Base-by-base conservation (phyloP, 2,329 filamentous ascomycete genomes). In the Sporothrix variecibatus region DNA sequence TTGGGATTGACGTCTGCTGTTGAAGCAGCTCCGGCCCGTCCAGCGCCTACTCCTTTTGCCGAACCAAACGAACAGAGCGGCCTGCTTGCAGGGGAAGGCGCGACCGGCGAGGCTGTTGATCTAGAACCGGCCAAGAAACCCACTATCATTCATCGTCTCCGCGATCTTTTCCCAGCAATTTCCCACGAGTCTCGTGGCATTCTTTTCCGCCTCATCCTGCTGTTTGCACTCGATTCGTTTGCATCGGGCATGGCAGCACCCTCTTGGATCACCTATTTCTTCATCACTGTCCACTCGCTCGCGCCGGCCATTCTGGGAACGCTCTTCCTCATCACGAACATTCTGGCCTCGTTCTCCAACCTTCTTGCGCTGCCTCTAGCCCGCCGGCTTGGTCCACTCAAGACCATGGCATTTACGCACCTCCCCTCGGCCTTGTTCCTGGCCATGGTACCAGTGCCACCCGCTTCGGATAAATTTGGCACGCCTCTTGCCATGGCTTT, bases 381-480 rank as follows among this genome's bases (percentile, higher is more conserved):
- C 6, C 87, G 86, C 38, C 83, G 87, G 5, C 82, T 90, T 51
- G 88, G 88, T 6, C 77, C 4, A 77, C 77, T 78, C 77, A 78
- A 90, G 84, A 93, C 91, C 1, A 94, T 94, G 92, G 91, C 92
- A 9, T 92, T 93, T 78, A 93, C 91, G 0, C 91, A 94, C 77
- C 83, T 94, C 0, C 92, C 92, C 0, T 92, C 91, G 0, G 85
- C 91, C 8, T 81, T 93, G 34, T 91, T 90, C 76, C 85, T 93
- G 1, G 84, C 88, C 17, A 81, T 93, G 26, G 88, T 94, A 28
- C 78, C 78, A 1, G 26, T 78, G 1, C 71, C 75, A 7, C 67
- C 70, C 1, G 40, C 67, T 3, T 74, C 73, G 9, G 46, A 34
- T n/a, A 71, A 74, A 3, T 38, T 23, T 26, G 74, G 75, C 70